Base-by-base conservation (phyloP, 1,284 basidiomycete genomes). In the Peniophora sp. region DNA sequence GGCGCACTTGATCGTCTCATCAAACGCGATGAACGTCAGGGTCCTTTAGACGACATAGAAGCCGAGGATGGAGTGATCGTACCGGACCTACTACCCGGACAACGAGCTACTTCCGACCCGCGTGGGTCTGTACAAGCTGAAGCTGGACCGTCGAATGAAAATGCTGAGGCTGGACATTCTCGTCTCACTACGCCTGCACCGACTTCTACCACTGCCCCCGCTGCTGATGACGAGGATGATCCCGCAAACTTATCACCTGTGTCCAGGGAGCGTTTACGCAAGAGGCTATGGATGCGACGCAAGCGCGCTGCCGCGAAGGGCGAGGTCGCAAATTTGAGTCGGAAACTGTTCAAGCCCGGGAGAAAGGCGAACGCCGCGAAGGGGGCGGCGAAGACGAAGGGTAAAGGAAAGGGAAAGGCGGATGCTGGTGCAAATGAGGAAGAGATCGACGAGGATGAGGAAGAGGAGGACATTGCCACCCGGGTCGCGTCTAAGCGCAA, bases 221-320 rank as follows among this genome's bases (percentile, higher is more conserved):
- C 44, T 3, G 35, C 53, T 45, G 39, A 45, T 17, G 41, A 52
- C 54, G 50, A 58, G 45, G 19, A 25, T 52, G 53, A 32, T 6
- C 52, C 17, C 57, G 58, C 61, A 10, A 39, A 50, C 20, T 63
- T 78, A n/a, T 74, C 75, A n/a, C 81, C 83, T 3, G 61, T 59
- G 2, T 73, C 78, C 3, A 79, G 79, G 16, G 74, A 79, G 41
- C 80, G 77, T 34, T 57, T 79, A 32, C 66, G 68, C 54, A 87
- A 87, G 54, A 72, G 84, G 32, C 65, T 89, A 5, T 77, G 85
- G 59, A 88, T 88, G 85, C 79, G 86, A 10, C 76, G 77, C 39
- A 83, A 79, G 61, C 75, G 86, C 38, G 85, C 85, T 14, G 65
- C 71, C 36, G 60, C 65, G 24, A 58, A 58, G 2, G 80, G 80